Conservation (phyloP, 2,329 filamentous ascomycete genomes). For the Monosporascus ibericus region DNA sequence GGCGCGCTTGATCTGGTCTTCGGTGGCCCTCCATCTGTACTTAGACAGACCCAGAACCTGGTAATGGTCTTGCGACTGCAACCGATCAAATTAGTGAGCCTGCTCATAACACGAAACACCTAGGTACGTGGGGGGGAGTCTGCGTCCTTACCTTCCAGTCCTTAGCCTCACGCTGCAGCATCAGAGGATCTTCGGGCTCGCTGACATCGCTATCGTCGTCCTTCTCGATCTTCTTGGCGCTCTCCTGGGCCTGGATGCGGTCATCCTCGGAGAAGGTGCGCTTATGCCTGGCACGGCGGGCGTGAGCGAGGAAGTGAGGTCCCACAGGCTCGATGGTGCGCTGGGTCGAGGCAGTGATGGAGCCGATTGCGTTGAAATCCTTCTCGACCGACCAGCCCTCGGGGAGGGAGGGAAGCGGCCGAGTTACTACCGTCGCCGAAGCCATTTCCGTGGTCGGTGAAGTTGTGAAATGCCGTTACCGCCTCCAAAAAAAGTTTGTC, state of each 20-base stretch:
- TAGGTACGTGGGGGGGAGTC: background rate
- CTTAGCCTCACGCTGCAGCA: slow-evolving; percentile 91
- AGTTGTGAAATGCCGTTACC: background rate
- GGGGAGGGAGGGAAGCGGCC: slow-evolving; percentile 69
- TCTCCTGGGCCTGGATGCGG: slow-evolving; percentile 90
- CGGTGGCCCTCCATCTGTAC: slow-evolving; percentile 86
- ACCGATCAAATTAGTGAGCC: slow-evolving; percentile 3
- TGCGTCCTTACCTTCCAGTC: slow-evolving; percentile 82
- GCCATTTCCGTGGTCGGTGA: slow-evolving; percentile 49
- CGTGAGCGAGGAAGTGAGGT: slow-evolving; percentile 95
- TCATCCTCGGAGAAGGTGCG: slow-evolving; percentile 99
- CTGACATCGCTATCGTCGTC: slow-evolving; percentile 86
- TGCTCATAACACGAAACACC: background rate
- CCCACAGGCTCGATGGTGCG: slow-evolving; percentile 93
- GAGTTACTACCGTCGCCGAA: slow-evolving; percentile 51
- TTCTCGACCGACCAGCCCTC: slow-evolving; percentile 81
- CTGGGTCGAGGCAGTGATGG: slow-evolving; percentile 70
- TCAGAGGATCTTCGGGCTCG: slow-evolving; percentile 86
- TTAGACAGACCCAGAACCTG: slow-evolving; percentile 89
- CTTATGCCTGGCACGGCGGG: slow-evolving; percentile 90
- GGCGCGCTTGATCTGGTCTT: slow-evolving; percentile 97
- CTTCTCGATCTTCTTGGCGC: slow-evolving; percentile 91
- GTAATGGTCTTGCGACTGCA: slow-evolving; percentile 90
- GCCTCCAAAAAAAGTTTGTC: no score
- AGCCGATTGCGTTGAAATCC: slow-evolving; percentile 80